Base-by-base conservation (phyloP, 78 protist genomes). In the Goniomonas avonlea region DNA sequence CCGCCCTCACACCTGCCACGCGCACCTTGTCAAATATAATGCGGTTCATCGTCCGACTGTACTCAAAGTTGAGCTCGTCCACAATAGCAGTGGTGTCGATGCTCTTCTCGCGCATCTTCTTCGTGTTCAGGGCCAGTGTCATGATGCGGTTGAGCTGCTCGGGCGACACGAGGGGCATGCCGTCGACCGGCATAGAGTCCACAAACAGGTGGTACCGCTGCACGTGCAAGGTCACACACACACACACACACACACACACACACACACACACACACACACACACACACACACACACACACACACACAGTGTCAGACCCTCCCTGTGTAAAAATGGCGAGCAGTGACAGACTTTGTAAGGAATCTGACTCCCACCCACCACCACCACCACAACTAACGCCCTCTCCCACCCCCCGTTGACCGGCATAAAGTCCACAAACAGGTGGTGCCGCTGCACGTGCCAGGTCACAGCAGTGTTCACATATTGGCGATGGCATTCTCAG, bases 101-200 rank as follows among this genome's bases (percentile, higher is more conserved):
- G n/a, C 3, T 55, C 69, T 53, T 77, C 32, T 50, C 47, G 31
- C 50, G 38, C 25, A 65, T 71, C 7, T 37, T 5, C 31, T 1
- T 31, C 27, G 82, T 81, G 79, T 81, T 77, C 29, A 75, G 38
- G 20, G 58, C 55, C 2, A n/a, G 43, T 29, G n/a, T 47, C 31
- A 45, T 2, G n/a, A 81, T 41, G 45, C 81, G 77, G 29, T 55
- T 59, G 50, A 61, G 13, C 40, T 21, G 80, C 45, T 23, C 79
- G 7, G 25, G 40, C n/a, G 29, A 43, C 34, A 85, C 20, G n/a
- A 40, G 55, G 35, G 79, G 34, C 21, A 88, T 1, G 34, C 78
- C 92, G 18, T 86, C 95, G 9, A 32, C 31, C 18, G 95, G 95
- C 95, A 91, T 91, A 41, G 58, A 25, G 65, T 88, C 91, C 32